A percentile compares a stretch with the other conserved stretches of the same genome.
Conservation (phyloP, 2,329 filamentous ascomycete species). For the Metarhizium robertsii region DNA sequence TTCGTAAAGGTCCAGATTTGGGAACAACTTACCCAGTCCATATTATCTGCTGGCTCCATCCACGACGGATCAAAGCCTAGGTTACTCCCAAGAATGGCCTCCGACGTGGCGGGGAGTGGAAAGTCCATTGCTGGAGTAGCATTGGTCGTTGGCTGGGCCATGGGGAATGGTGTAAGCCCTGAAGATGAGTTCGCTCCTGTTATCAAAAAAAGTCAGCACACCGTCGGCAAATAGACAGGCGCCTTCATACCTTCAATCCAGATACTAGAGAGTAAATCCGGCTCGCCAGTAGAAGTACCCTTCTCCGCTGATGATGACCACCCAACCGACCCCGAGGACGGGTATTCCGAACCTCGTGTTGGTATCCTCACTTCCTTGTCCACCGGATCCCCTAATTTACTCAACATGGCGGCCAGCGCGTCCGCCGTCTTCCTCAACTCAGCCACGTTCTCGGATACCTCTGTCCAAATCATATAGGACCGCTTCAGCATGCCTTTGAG, state of each 20-base stretch:
- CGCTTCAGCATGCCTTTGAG: constrained; percentile 30
- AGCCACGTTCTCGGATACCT: constrained; percentile 24
- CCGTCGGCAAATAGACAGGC: too few relatives aligned
- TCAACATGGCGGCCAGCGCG: constrained; percentile 35
- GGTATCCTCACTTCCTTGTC: not conserved
- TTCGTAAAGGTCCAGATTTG: too few relatives aligned
- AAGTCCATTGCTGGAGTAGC: too few relatives aligned
- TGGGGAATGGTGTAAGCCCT: too few relatives aligned
- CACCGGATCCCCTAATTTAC: constrained; percentile 27
- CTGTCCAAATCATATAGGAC: constrained; percentile 35
- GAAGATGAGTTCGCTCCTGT: too few relatives aligned
- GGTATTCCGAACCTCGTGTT: not conserved
- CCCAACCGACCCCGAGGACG: not conserved
- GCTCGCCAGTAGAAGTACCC: too few relatives aligned
- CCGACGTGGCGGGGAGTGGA: too few relatives aligned
- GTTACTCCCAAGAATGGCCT: not conserved
- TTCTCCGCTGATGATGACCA: too few relatives aligned
- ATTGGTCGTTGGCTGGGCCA: too few relatives aligned
- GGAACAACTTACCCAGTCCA: constrained; percentile 28
- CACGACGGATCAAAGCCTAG: constrained; percentile 21
- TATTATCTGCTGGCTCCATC: constrained; percentile 20
- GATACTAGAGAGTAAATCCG: too few relatives aligned
- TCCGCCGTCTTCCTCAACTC: constrained; percentile 37
- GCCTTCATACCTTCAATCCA: too few relatives aligned
- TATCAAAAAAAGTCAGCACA: too few relatives aligned